Conservation (phyloP, 129 eudicot genomes). For the Saposhnikovia divaricata region DNA sequence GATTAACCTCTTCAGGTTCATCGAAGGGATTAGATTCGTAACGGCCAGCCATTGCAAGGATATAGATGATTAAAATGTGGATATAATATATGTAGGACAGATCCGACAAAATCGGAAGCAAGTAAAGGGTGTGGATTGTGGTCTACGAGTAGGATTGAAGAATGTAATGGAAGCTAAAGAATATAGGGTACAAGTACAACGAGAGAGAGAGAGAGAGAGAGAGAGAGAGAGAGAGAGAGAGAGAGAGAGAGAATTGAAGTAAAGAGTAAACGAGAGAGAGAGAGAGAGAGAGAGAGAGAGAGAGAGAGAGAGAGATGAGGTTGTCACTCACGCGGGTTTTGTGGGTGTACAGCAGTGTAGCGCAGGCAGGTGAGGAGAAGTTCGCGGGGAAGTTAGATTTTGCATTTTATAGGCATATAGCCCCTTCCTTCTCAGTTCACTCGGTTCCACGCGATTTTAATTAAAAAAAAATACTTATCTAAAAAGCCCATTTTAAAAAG, state of each 20-base stretch:
- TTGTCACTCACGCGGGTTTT: background rate
- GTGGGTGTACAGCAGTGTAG: background rate
- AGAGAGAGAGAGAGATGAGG: background rate
- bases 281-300: background rate
- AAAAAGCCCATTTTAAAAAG: no score
- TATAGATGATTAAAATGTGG: background rate
- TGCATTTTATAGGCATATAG: background rate
- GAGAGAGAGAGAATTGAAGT: no score
- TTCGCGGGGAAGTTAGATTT: constrained; percentile 4
- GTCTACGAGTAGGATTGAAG: background rate
- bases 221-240: background rate
- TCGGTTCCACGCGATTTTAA: no score
- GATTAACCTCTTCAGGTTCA: constrained; percentile 67
- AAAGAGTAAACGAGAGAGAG: background rate
- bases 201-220: background rate
- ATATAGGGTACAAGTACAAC: no score
- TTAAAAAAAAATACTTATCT: no score
- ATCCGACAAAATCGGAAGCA: constrained; percentile 17
- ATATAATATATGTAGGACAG: constrained; percentile 1
- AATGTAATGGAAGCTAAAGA: no score
- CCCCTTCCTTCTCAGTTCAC: no score
- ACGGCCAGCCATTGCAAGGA: constrained; percentile 44
- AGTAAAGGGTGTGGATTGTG: background rate
- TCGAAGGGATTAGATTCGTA: constrained; percentile 74
- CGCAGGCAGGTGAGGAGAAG: background rate